Conservation (phyloP, 1,284 basidiomycete genomes). For the Pseudozyma flocculosa region DNA sequence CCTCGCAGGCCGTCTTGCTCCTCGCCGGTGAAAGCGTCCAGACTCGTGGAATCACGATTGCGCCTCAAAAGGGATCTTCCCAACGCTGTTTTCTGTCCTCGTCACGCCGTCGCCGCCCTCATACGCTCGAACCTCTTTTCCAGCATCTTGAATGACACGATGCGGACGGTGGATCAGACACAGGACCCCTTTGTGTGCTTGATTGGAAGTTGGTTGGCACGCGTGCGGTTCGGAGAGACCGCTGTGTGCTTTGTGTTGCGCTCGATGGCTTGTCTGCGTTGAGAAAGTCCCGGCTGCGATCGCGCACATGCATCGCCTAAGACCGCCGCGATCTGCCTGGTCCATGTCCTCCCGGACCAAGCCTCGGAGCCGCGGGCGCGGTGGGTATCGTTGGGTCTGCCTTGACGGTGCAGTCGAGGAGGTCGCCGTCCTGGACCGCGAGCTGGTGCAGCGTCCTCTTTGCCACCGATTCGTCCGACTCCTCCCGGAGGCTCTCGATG, state of each 20-base stretch:
- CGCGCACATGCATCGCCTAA: too few species aligned
- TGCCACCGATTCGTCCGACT: slow-evolving; percentile 28
- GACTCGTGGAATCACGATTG: too few species aligned
- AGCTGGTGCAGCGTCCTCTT: slow-evolving; percentile 25
- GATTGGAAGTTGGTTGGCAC: too few species aligned
- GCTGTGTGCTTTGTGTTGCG: too few species aligned
- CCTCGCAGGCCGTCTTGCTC: too few species aligned
- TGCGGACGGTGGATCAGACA: not conserved
- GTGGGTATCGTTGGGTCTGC: slow-evolving; percentile 12
- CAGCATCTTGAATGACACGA: not conserved
- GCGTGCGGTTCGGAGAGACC: too few species aligned
- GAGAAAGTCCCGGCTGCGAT: too few species aligned
- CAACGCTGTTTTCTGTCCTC: not conserved
- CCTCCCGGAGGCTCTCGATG: slow-evolving; percentile 3
- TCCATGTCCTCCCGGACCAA: not conserved
- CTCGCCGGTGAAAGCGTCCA: too few species aligned
- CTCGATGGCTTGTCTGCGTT: too few species aligned
- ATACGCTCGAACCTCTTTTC: too few species aligned
- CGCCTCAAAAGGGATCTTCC: not conserved
- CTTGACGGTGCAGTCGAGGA: slow-evolving; percentile 38
- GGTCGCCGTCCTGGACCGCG: slow-evolving; percentile 16
- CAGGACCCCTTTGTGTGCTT: too few species aligned
- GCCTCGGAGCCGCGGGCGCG: not conserved
- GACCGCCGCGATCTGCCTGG: not conserved
- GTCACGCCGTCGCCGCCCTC: not conserved